A percentile compares a stretch with the other conserved stretches of the same genome.
Evolutionary conservation across 2,329 filamentous ascomycete species (phyloP).

Genomic region (Colletotrichum eleusines): DNA sequence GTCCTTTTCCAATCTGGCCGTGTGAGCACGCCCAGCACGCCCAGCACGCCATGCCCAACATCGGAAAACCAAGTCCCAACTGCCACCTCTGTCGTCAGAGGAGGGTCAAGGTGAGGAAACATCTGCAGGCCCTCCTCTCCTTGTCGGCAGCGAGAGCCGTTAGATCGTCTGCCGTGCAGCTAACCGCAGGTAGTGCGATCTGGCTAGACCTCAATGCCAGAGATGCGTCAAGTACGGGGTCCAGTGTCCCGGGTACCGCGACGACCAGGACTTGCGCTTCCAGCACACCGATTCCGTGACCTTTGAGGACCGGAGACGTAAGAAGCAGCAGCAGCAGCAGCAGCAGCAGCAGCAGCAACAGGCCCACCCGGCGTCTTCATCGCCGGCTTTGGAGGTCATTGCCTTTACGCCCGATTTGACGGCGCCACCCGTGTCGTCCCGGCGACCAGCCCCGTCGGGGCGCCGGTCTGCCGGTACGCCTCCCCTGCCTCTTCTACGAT

Average conservation of each 20-base stretch:
- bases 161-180: neutral
- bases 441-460: neutral
- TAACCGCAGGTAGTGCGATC: constrained; percentile 52
- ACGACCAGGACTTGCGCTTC: constrained; percentile 56
- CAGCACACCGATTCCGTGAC: constrained; percentile 50
- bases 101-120: constrained; percentile 53
- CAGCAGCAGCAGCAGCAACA: too few species aligned
- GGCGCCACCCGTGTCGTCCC: constrained; percentile 13
- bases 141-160: neutral
- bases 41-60: constrained; percentile 53
- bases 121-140: neutral
- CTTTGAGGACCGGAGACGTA: constrained; percentile 47
- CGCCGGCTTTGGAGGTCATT: constrained; percentile 8
- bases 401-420: constrained; percentile 18
- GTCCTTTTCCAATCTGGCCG: neutral
- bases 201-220: constrained; percentile 54
- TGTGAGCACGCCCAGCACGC: neutral
- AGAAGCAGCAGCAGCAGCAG: constrained; percentile 46
- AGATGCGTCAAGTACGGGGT: constrained; percentile 57
- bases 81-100: constrained; percentile 56
- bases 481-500: constrained; percentile 2
- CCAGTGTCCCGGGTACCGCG: constrained; percentile 55
- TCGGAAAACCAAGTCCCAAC: constrained; percentile 55
- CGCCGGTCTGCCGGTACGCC: neutral
- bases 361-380: constrained; percentile 6